Conservation (phyloP, 805 yeast species). For the Pichia sporocuriosa region DNA sequence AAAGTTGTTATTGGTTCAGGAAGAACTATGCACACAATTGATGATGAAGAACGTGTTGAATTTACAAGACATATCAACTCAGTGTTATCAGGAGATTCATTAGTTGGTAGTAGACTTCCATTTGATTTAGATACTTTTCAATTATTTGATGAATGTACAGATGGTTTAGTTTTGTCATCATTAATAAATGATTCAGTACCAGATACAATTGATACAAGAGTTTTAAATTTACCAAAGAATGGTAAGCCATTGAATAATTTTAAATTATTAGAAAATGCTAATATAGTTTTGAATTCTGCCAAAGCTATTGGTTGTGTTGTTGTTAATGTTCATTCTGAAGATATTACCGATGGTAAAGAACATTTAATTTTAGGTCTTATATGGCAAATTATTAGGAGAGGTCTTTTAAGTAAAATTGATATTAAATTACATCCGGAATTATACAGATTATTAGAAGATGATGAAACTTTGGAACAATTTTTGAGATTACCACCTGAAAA, state of each 20-base stretch:
- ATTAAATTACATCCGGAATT: constrained; percentile 94
- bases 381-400: constrained; percentile 98
- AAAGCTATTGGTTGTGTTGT: constrained; percentile 98
- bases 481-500: constrained; percentile 96
- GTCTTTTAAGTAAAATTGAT: constrained; percentile 88
- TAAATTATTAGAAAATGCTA: constrained; percentile 95
- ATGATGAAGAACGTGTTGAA: constrained; percentile 93
- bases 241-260: constrained; percentile 83
- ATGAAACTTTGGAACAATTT: constrained; percentile 95
- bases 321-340: constrained; percentile 95
- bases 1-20: constrained; percentile 82
- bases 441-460: constrained; percentile 89
- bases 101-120: constrained; percentile 79
- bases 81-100: constrained; percentile 82
- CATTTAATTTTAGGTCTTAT: constrained; percentile 86
- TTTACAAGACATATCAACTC: constrained; percentile 94
- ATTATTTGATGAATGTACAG: constrained; percentile 92
- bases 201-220: constrained; percentile 97
- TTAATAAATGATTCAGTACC: constrained; percentile 97
- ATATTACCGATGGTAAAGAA: constrained; percentile 86
- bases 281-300: constrained; percentile 95
- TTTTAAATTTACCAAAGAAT: constrained; percentile 77
- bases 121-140: constrained; percentile 92
- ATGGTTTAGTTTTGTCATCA: constrained; percentile 87
- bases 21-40: constrained; percentile 82